Evolutionary conservation across 2,329 filamentous ascomycete species (phyloP).

Genomic region (Beauveria sp.): DNA sequence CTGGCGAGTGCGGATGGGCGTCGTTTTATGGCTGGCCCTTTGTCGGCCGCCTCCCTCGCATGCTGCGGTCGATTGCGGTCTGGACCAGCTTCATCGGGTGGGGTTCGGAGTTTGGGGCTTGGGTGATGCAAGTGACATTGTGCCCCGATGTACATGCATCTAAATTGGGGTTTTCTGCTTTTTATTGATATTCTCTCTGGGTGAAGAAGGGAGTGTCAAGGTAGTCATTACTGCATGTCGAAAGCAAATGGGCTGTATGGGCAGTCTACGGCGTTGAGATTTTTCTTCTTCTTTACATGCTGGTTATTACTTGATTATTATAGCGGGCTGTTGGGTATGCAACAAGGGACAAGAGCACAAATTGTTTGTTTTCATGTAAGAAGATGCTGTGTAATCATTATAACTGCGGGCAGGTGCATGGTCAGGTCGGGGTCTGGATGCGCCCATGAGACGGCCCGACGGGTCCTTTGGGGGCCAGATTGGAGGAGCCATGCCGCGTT

Average conservation of each 20-base stretch:
- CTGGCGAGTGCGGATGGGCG: not conserved
- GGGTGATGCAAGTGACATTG: conserved; percentile 7
- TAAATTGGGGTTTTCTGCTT: not conserved
- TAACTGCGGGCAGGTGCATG: not conserved
- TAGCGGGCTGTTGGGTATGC: not conserved
- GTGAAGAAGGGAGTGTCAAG: not conserved
- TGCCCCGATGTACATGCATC: not conserved
- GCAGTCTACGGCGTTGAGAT: not conserved
- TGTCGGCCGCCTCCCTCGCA: not conserved
- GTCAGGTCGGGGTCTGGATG: not conserved
- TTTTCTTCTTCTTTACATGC: not conserved
- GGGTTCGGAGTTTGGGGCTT: conserved; percentile 13
- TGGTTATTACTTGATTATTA: not conserved
- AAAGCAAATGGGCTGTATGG: not conserved
- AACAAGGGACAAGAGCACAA: not conserved
- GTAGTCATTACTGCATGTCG: not conserved
- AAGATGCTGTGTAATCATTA: conserved; percentile 3
- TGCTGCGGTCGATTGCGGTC: conserved; percentile 19
- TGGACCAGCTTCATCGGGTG: conserved; percentile 18
- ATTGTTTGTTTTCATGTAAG: not conserved
- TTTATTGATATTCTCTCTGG: not conserved
- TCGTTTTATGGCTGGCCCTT: conserved; percentile 1
- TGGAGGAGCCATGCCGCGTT: not conserved
- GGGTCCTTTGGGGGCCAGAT: not conserved
- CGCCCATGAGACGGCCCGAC: not conserved